These are phyloP conservation scores for Phaeoacremonium minimum DNA, from an alignment of 2,329 filamentous ascomycete genomes.

Conservation along the genomic window DNA sequence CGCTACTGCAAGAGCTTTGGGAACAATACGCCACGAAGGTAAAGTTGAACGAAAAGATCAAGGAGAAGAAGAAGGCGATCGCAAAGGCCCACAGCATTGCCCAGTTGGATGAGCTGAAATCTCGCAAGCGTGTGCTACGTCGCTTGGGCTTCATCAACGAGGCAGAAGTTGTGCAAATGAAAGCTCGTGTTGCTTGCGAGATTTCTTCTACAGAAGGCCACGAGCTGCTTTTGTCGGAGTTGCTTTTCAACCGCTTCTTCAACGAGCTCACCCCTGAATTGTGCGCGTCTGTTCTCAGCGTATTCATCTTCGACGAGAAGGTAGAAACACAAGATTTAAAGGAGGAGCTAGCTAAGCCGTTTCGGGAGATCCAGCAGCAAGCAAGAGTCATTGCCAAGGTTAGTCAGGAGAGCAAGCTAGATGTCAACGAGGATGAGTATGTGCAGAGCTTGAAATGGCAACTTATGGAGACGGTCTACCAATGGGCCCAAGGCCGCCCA, in stretches of 20 bases:
- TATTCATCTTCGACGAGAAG: conserved; percentile 98
- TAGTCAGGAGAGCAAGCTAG: conserved; percentile 87
- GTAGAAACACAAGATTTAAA: conserved; percentile 72
- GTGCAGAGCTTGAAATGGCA: conserved; percentile 86
- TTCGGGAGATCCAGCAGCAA: conserved; percentile 80
- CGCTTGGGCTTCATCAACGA: conserved; percentile 96
- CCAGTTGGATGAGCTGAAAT: conserved; percentile 94
- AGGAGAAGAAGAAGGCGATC: conserved; percentile 83
- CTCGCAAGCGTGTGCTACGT: conserved; percentile 88
- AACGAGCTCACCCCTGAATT: conserved; percentile 89
- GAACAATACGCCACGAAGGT: conserved; percentile 83
- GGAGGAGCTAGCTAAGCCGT: conserved; percentile 83
- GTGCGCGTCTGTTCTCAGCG: conserved; percentile 80
- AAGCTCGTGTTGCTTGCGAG: conserved; percentile 95
- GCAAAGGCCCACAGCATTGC: conserved; percentile 79
- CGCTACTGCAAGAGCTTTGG: conserved; percentile 78
- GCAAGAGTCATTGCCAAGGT: conserved; percentile 89
- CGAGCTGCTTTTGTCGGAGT: conserved; percentile 85
- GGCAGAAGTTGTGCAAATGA: conserved; percentile 89
- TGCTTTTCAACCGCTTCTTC: conserved; percentile 97
- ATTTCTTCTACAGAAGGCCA: conserved; percentile 90
- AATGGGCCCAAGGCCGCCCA: conserved; percentile 84
- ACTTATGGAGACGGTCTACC: conserved; percentile 92
- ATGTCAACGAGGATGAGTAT: conserved; percentile 94
- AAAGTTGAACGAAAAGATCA: conserved; percentile 72